Percentiles rank a stretch among this genome's conserved stretches.
Conservation (phyloP, 225 moss, liverwort and hornwort genomes). For the Polytrichum commune region DNA sequence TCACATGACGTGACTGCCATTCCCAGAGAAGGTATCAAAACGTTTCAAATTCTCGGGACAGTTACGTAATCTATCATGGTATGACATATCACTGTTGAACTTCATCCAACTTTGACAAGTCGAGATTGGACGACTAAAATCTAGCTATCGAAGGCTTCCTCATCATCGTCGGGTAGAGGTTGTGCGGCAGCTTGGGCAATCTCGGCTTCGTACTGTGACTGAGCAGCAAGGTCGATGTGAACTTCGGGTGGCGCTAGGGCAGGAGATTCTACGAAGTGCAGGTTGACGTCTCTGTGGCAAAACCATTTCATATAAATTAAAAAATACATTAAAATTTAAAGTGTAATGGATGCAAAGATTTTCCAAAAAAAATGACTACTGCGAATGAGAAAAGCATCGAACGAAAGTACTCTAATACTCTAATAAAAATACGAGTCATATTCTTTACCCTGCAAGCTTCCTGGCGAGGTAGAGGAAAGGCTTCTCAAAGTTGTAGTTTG, state of each 20-base stretch:
- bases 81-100: neutral
- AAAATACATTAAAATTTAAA: no score
- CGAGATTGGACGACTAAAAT: neutral
- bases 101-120: neutral
- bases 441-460: slow-evolving; percentile 57
- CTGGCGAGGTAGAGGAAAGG: slow-evolving; percentile 60
- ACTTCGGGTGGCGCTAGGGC: slow-evolving; percentile 64
- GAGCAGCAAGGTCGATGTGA: slow-evolving; percentile 44
- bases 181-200: slow-evolving; percentile 26
- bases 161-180: slow-evolving; percentile 60
- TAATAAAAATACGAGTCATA: no score
- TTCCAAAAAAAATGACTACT: accelerated
- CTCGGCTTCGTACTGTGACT: slow-evolving; percentile 43
- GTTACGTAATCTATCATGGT: no score
- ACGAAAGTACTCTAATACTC: no score
- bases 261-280: slow-evolving; percentile 62
- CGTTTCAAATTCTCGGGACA: no score
- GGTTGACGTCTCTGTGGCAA: slow-evolving; percentile 36
- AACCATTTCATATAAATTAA: no score
- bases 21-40: no score
- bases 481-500: slow-evolving; percentile 75
- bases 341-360: accelerated
- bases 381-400: no score
- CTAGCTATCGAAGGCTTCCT: slow-evolving; percentile 56
- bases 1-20: no score